Conservation (phyloP, 2,329 filamentous ascomycete species). For the Phialocephala subalpina region DNA sequence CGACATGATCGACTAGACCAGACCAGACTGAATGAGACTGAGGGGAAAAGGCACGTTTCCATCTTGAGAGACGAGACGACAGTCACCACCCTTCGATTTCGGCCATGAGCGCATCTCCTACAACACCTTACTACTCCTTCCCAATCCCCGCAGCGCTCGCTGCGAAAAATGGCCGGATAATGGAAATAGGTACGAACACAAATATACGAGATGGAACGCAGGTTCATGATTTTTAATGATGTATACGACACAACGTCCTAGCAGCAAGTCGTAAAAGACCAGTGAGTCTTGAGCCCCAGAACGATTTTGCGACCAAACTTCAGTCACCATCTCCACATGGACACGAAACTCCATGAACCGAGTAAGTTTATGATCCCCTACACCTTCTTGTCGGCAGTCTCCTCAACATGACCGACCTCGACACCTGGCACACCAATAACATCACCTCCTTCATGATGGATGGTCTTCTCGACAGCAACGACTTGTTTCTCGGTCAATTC, state of each 20-base stretch:
- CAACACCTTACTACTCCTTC: no score
- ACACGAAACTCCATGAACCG: not conserved
- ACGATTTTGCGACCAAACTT: no score
- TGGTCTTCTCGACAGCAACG: slow-evolving; percentile 47
- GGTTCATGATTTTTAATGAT: no score
- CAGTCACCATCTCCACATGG: no score
- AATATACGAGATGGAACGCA: no score
- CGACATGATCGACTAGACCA: not conserved
- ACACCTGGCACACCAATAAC: not conserved
- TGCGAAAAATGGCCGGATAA: no score
- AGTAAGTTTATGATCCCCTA: not conserved
- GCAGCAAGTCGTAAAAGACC: no score
- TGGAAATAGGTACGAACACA: no score
- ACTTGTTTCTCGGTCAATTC: slow-evolving; percentile 46
- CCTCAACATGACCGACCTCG: not conserved
- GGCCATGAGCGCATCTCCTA: no score
- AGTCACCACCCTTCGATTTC: not conserved
- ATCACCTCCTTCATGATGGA: slow-evolving; percentile 37
- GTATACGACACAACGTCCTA: no score
- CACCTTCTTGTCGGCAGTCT: not conserved
- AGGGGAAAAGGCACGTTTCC: not conserved
- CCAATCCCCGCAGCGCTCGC: no score
- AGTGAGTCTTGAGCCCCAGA: no score
- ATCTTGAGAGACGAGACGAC: not conserved
- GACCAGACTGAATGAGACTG: not conserved